A percentile compares a stretch with the other conserved stretches of the same genome.
phyloP scores from a whole-genome alignment of 2,329 filamentous ascomycete species.

The Ophiostoma pallidulum region DNA sequence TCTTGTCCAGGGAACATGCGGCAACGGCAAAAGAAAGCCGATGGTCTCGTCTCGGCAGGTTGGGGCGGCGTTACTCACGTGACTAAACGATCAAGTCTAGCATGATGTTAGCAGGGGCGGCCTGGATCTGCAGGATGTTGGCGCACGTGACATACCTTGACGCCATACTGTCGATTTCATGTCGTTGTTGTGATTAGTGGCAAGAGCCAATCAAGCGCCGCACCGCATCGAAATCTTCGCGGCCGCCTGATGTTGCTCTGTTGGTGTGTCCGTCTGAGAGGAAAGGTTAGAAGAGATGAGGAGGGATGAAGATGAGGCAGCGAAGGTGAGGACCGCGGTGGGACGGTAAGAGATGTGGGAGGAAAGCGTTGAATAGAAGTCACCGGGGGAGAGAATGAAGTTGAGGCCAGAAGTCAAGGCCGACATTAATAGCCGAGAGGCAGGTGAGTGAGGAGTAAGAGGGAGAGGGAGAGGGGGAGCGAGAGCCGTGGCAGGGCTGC shows the following conservation, averaged over 20 bases:
- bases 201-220: conserved; percentile 12
- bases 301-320: too few species aligned
- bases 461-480: too few species aligned
- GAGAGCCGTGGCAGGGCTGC: too few species aligned
- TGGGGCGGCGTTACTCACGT: conserved; percentile 52
- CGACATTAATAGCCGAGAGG: too few species aligned
- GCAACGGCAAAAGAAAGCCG: too few species aligned
- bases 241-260: background rate
- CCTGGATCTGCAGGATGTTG: background rate
- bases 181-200: conserved; percentile 17
- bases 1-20: too few species aligned
- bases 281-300: background rate
- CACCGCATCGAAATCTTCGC: conserved; percentile 1
- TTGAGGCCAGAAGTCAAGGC: too few species aligned
- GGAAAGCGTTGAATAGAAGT: too few species aligned
- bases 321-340: background rate
- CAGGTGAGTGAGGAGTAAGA: too few species aligned
- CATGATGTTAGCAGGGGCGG: conserved; percentile 24
- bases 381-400: too few species aligned
- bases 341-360: too few species aligned
- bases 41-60: too few species aligned
- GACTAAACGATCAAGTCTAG: conserved; percentile 75
- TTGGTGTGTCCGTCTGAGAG: background rate
- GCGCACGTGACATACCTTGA: conserved; percentile 36
- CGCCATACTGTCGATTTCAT: conserved; percentile 41